Base-by-base conservation (phyloP, 495 filamentous ascomycete species). In the Penicillium arizonense region DNA sequence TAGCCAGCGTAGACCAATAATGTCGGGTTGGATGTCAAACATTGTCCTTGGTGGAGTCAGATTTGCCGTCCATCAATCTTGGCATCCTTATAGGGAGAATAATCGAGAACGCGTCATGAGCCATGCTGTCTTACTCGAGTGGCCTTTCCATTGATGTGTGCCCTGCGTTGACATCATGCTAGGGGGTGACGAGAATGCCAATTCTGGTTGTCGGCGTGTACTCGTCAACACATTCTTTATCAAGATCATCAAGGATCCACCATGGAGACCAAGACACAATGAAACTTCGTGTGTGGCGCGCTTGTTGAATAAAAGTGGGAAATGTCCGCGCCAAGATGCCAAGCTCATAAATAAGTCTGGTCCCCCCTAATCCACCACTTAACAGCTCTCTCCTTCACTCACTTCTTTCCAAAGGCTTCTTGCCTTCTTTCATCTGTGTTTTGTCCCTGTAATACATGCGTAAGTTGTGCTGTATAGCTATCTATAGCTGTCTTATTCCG, bases 361-460 rank as follows among this genome's bases (percentile, higher is more conserved):
- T 16, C 47, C 36, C 38, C 48, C 48, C 48, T 43, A n/a, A 9
- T 50, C 28, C 21, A 18, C 30, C 20, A 13, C 14, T 33, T 42
- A 21, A 42, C 39, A 24, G 28, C 28, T 30, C 20, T 14, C 18
- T 30, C 28, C 8, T 18, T 39, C 21, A 28, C 3, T 18, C 4
- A 37, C 11, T 16, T 44, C 4, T 32, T 33, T 28, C 33, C 42
- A 43, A 43, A 50, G 48, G 48, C 48, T 43, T 4, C 28, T 43
- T 50, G 48, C 48, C 48, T 50, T 49, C 47, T 44, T 30, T 46
- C 36, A 26, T 39, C 49, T 20, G 39, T 35, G 24, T 13, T n/a
- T 23, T 65, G 39, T 58, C 69, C 50, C 52, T 64, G 63, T 69
- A 70, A 74, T 74, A 70, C 66, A 74, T 74, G 71, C 71, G 71